Conservation (phyloP, 2,329 filamentous ascomycete genomes). For the Rugonectria rugulosa region DNA sequence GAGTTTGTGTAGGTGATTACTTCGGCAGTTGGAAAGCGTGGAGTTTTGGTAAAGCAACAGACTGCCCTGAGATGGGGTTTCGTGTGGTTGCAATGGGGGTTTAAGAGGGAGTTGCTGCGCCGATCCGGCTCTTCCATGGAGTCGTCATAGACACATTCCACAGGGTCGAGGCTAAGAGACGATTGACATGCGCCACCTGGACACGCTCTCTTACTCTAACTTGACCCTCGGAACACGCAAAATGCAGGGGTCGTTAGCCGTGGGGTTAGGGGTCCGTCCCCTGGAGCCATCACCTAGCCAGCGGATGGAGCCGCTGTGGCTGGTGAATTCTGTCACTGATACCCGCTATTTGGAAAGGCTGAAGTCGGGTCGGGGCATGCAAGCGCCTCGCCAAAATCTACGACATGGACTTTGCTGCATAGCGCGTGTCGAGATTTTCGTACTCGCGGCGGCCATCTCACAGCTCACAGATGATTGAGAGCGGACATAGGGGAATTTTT, state of each 20-base stretch:
- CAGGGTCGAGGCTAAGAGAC: background rate
- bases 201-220: background rate
- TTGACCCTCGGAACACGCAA: too few species aligned
- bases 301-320: constrained; percentile 38
- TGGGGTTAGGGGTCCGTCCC: constrained; percentile 13
- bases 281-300: constrained; percentile 13
- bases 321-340: constrained; percentile 15
- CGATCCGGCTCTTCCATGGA: background rate
- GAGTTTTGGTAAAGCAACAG: background rate
- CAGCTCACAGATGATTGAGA: background rate
- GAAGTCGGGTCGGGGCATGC: constrained; percentile 21
- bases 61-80: background rate
- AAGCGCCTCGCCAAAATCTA: constrained; percentile 21
- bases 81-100: background rate
- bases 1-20: constrained; percentile 26
- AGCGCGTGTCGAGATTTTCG: constrained; percentile 5
- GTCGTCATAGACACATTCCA: constrained; percentile 23
- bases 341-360: constrained; percentile 23
- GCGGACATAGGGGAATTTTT: background rate
- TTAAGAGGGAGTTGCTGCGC: background rate
- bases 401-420: background rate
- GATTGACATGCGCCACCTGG: constrained; percentile 14
- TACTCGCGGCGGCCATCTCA: background rate
- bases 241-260: constrained; percentile 5
- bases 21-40: background rate